Percentiles rank a stretch among this genome's conserved stretches.
These are phyloP conservation scores for Pseudoturritis turrita DNA, from an alignment of 345 rosid species.

Conservation along the genomic window DNA sequence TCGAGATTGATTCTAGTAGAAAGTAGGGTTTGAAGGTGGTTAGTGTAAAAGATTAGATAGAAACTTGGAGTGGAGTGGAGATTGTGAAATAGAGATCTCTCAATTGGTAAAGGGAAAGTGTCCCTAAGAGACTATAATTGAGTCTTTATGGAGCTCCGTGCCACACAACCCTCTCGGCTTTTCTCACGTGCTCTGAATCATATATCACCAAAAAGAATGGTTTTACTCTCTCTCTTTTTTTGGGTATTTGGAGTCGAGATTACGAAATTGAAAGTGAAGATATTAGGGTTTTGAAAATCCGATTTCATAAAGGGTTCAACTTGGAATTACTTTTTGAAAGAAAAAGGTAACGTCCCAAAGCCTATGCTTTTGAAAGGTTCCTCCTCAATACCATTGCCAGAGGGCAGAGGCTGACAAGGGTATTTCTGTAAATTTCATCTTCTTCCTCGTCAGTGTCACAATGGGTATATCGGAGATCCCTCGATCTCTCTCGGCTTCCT, in stretches of 20 bases:
- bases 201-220: not conserved
- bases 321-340: slow-evolving; percentile 1
- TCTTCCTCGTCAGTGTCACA: not conserved
- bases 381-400: not conserved
- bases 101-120: slow-evolving; percentile 17
- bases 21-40: slow-evolving; percentile 22
- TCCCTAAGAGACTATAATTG: slow-evolving; percentile 37
- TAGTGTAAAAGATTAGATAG: slow-evolving; percentile 2
- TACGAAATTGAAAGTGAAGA: slow-evolving; percentile 6
- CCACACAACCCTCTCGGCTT: slow-evolving; percentile 5
- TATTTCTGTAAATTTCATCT: not conserved
- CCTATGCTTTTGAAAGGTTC: slow-evolving; percentile 8
- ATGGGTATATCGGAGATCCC: slow-evolving; percentile 4
- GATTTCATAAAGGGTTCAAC: slow-evolving; percentile 13
- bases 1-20: not conserved
- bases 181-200: slow-evolving; percentile 29
- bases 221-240: not conserved
- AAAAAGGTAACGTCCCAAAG: not conserved
- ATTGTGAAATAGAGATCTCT: not conserved
- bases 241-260: slow-evolving; percentile 15
- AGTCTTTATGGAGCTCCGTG: slow-evolving; percentile 51
- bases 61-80: slow-evolving; percentile 12
- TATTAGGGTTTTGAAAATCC: not conserved
- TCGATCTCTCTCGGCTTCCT: too few relatives aligned
- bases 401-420: not conserved